Conservation (phyloP, 306 rosid genomes). For the Quercus wislizeni region DNA sequence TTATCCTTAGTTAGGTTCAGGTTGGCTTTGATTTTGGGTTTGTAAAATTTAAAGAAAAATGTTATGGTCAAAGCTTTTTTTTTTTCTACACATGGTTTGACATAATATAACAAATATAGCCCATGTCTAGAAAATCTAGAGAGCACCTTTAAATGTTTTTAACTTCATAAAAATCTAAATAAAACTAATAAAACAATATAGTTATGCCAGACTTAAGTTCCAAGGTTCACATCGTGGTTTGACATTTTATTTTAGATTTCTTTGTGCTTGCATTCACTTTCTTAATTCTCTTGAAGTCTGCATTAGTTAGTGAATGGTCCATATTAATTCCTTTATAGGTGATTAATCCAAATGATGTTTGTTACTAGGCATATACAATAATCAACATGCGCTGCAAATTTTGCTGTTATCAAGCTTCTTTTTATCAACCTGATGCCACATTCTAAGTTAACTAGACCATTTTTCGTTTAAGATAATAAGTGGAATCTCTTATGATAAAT, state of each 20-base stretch:
- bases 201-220: neutral
- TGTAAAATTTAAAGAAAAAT: too few relatives aligned
- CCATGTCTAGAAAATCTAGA: too few relatives aligned
- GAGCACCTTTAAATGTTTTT: too few relatives aligned
- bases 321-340: neutral
- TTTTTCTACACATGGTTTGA: too few relatives aligned
- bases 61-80: too few relatives aligned
- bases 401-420: neutral
- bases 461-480: neutral
- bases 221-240: neutral
- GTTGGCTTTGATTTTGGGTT: too few relatives aligned
- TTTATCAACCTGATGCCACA: neutral
- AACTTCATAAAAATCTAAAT: too few relatives aligned
- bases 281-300: neutral
- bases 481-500: neutral
- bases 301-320: neutral
- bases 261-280: neutral
- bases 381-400: neutral
- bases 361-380: neutral
- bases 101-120: too few relatives aligned
- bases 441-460: neutral
- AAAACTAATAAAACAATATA: too few relatives aligned
- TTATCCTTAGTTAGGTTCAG: too few relatives aligned
- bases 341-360: neutral
- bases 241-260: neutral